Evolutionary conservation across 352 stramenopile genomes (phyloP), one percentile per base, ranked within the genome.

Genomic region (Phytopythium boreale): DNA sequence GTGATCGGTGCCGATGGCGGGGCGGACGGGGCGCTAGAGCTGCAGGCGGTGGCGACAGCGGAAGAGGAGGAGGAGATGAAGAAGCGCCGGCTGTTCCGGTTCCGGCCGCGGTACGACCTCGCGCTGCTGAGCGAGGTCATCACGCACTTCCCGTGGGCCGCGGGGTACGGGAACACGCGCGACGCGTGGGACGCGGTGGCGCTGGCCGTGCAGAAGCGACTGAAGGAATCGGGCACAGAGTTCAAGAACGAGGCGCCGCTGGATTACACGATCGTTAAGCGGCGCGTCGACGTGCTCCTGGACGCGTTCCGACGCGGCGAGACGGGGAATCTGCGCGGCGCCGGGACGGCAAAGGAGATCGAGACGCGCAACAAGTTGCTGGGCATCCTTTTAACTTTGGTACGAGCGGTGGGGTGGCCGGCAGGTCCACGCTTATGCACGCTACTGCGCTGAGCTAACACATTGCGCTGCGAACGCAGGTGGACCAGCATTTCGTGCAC

Each of bases 101-200:
- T 80, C 63, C 72, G 70, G 31, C 70, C 73, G 0, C 70, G 68
- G 10, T 75, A 76, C 44, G 73, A 80, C 57, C 62, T 80, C 36
- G 67, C 73, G 49, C 62, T 80, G 22, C 70, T 72, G 67, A 68
- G 64, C 55, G 73, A 80, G 57, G 73, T 77, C 6, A 80, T 80
- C 57, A 69, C 60, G 47, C 66, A 71, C 46, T 80, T 80, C 47
- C 73, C 73, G 19, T 80, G 73, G 73, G 58, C 62, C 22, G 73
- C 73, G n/a, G 73, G 73, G 51, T 77, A 80, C 63, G 73, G 73
- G 6, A 71, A 72, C 39, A 80, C 70, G 31, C 73, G 73, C 36
- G 75, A 71, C 24, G 73, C 73, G 20, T 80, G 73, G 73, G 74
- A 76, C 62, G 52, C 50, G 3, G 70, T 77, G 57, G 73, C 73